A percentile compares a stretch with the other conserved stretches of the same genome.
Evolutionary conservation across 2,329 filamentous ascomycete species (phyloP).

Genomic region (Scedosporium apiospermum): DNA sequence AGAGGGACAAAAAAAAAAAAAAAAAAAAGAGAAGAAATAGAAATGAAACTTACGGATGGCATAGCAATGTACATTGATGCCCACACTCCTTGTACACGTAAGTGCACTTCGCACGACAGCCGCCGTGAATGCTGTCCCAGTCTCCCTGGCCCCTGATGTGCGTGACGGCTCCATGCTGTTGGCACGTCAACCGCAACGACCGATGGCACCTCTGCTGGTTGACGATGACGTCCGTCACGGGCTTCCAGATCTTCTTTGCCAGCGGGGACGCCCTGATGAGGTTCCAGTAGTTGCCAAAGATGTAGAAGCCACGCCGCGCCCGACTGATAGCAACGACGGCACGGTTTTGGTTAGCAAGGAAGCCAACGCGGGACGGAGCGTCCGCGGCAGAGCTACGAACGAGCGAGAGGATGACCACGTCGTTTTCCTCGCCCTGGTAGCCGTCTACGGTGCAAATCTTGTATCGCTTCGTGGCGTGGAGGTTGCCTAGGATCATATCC

Average conservation of each 20-base stretch:
- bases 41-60: slow-evolving; percentile 6
- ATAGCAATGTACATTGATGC: slow-evolving; percentile 5
- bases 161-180: slow-evolving; percentile 42
- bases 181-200: slow-evolving; percentile 56
- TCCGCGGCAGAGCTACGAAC: slow-evolving; percentile 57
- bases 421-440: slow-evolving; percentile 87
- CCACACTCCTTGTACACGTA: slow-evolving; percentile 4
- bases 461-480: slow-evolving; percentile 22
- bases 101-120: slow-evolving; percentile 5
- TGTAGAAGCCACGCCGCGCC: slow-evolving; percentile 69
- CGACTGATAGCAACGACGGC: slow-evolving; percentile 54
- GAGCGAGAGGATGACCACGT: slow-evolving; percentile 69
- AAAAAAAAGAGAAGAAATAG: background rate
- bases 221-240: background rate
- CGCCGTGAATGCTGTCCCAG: slow-evolving; percentile 29
- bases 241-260: slow-evolving; percentile 27
- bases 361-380: slow-evolving; percentile 48
- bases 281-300: slow-evolving; percentile 67
- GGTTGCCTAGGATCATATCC: slow-evolving; percentile 15
- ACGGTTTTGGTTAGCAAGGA: slow-evolving; percentile 54
- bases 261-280: slow-evolving; percentile 34
- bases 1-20: background rate
- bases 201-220: slow-evolving; percentile 35
- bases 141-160: slow-evolving; percentile 42
- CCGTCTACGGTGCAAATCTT: slow-evolving; percentile 77